Evolutionary conservation across 2,329 filamentous ascomycete species (phyloP).

Genomic region (Laburnicola sp.): DNA sequence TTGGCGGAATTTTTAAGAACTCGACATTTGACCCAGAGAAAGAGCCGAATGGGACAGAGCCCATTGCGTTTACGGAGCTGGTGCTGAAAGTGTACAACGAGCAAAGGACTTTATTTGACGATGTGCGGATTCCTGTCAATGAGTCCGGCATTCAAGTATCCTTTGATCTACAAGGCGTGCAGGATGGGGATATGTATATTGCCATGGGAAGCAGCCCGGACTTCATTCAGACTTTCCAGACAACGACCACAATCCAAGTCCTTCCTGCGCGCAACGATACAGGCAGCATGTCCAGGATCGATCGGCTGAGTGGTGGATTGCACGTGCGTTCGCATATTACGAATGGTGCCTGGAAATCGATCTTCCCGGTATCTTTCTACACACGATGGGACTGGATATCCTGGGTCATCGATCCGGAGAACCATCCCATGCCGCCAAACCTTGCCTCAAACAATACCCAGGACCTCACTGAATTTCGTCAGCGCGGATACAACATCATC

Average conservation of each 20-base stretch:
- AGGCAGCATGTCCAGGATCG: conserved; percentile 53
- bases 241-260: conserved; percentile 45
- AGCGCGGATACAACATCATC: conserved; percentile 53
- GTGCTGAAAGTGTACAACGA: conserved; percentile 29
- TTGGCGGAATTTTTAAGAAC: conserved; percentile 28
- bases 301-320: conserved; percentile 53
- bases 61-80: conserved; percentile 30
- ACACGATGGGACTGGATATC: conserved; percentile 46
- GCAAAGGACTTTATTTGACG: conserved; percentile 28
- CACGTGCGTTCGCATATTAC: conserved; percentile 43
- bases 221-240: conserved; percentile 40
- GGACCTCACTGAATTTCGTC: conserved; percentile 47
- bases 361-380: conserved; percentile 55
- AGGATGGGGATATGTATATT: conserved; percentile 23
- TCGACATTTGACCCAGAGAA: conserved; percentile 15
- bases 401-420: conserved; percentile 21
- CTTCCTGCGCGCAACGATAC: conserved; percentile 48
- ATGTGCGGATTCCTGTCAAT: conserved; percentile 40
- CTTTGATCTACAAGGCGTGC: background rate
- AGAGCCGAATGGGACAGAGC: background rate
- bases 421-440: conserved; percentile 5
- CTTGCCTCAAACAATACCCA: conserved; percentile 22
- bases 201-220: conserved; percentile 39
- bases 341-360: conserved; percentile 38
- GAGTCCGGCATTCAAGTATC: conserved; percentile 36